Percentiles rank a stretch among this genome's conserved stretches.
Conservation (phyloP, 148 eudicot genomes). For the Diospyros kaki region DNA sequence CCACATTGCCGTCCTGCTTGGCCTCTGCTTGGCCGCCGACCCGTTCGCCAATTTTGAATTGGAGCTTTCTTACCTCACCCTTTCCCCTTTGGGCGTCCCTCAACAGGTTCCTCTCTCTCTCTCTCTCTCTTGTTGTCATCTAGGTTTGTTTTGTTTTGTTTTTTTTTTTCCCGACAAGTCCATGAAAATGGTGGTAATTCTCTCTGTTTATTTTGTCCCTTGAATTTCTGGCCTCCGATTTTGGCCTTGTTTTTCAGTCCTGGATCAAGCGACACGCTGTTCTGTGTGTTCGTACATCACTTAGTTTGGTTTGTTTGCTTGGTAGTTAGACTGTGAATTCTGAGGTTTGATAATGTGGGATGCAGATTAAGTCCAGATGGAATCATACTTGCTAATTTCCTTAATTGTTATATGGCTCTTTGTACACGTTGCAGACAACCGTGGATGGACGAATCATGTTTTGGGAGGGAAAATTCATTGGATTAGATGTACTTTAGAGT, state of each 20-base stretch:
- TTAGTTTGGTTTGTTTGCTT: too few relatives aligned
- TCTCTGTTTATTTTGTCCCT: background rate
- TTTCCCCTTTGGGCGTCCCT: slow-evolving; percentile 54
- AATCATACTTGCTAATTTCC: too few relatives aligned
- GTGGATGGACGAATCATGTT: too few relatives aligned
- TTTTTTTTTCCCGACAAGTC: background rate
- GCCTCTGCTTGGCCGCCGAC: slow-evolving; percentile 43
- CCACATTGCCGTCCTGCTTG: slow-evolving; percentile 24
- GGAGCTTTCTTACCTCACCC: slow-evolving; percentile 44
- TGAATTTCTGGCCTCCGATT: background rate
- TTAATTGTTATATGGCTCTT: too few relatives aligned
- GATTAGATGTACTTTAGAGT: too few relatives aligned
- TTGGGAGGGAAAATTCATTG: too few relatives aligned
- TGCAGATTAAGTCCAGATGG: too few relatives aligned
- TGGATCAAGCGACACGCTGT: too few relatives aligned
- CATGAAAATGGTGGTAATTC: background rate
- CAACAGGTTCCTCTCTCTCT: slow-evolving; percentile 37
- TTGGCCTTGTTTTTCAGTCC: background rate
- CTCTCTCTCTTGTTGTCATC: background rate
- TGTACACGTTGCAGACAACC: too few relatives aligned
- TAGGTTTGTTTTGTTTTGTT: background rate
- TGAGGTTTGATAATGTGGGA: too few relatives aligned
- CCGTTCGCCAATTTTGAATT: slow-evolving; percentile 29
- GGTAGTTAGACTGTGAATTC: too few relatives aligned
- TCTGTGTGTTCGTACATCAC: too few relatives aligned